A percentile compares a stretch with the other conserved stretches of the same genome.
Conservation (phyloP, 106 monocot genomes). For the Dactylorhiza incarnata region DNA sequence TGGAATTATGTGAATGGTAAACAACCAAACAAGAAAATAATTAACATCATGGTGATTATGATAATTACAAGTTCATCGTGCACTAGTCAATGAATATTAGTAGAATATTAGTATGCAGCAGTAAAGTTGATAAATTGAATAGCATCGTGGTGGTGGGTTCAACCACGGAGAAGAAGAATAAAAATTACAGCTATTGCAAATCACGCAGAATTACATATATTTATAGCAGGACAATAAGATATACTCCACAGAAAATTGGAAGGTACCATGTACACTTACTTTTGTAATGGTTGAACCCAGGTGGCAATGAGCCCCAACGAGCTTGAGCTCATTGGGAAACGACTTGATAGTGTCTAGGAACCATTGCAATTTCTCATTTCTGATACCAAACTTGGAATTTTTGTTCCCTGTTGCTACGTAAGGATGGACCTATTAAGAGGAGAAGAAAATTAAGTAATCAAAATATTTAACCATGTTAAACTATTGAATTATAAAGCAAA, state of each 20-base stretch:
- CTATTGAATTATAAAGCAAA: background rate
- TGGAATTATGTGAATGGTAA: too few relatives aligned
- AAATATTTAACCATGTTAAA: background rate
- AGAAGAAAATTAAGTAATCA: background rate
- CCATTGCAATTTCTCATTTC: constrained; percentile 97
- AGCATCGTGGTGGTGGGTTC: too few relatives aligned
- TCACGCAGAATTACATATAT: background rate
- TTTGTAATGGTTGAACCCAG: constrained; percentile 95
- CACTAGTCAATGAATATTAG: too few relatives aligned
- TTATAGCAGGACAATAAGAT: background rate
- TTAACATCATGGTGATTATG: background rate
- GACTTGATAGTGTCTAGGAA: constrained; percentile 80
- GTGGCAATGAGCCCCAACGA: constrained; percentile 96
- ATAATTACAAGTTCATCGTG: background rate
- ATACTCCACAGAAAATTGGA: background rate
- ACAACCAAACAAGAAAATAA: background rate
- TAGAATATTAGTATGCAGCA: too few relatives aligned
- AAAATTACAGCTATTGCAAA: background rate
- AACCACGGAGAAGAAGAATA: too few relatives aligned
- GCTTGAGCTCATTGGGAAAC: constrained; percentile 66
- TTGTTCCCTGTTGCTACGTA: constrained; percentile 99
- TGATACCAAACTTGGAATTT: constrained; percentile 94
- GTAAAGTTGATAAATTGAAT: too few relatives aligned
- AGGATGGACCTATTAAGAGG: constrained; percentile 60
- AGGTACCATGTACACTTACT: constrained; percentile 16